Evolutionary conservation across 805 yeast species (phyloP), one percentile per base, ranked within the genome.

Genomic region (Brettanomyces naardenensis): DNA sequence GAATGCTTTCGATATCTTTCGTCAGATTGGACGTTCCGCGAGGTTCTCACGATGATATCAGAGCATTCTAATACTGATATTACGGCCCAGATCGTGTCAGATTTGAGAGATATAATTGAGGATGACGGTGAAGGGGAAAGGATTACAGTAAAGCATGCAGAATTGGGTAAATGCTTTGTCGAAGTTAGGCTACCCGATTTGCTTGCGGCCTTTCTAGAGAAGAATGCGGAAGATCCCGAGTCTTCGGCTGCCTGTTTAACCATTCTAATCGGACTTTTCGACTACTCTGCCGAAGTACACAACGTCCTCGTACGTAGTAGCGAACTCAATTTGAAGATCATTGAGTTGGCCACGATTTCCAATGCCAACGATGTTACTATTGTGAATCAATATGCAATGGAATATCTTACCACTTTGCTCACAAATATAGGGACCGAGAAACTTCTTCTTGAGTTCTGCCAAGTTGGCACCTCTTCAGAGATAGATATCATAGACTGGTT

Each of bases 301-400:
- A 11, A 23, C 10, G 11, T 23, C 7, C 26, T 23, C 11, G 26
- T 23, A 23, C 10, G 10, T 23, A 9, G 26, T 11, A 11, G 11
- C 11, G 11, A 23, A 11, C 26, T 23, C 11, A 23, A 23, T 23
- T 7, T 9, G 7, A 7, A 23, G 26, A 11, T 23, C 11, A 9
- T 9, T 23, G 10, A 23, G 26, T 9, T 23, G 26, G 7, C 10
- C 11, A 23, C 7, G 11, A 11, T 23, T 23, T 23, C 26, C 11
- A 19, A 25, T 9, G 32, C 31, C 4, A 22, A 41, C 3, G 20
- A 30, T 20, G 20, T 50, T 3, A 39, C 36, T 5, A n/a, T 31
- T 2, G 36, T 36, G 18, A 22, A 34, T 10, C 51, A 44, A 32
- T 45, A 45, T 26, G 31, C 47, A 6, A 43, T 42, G 31, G 51